Evolutionary conservation across 768 basidiomycete genomes (phyloP).

Genomic region (Russula sp.): DNA sequence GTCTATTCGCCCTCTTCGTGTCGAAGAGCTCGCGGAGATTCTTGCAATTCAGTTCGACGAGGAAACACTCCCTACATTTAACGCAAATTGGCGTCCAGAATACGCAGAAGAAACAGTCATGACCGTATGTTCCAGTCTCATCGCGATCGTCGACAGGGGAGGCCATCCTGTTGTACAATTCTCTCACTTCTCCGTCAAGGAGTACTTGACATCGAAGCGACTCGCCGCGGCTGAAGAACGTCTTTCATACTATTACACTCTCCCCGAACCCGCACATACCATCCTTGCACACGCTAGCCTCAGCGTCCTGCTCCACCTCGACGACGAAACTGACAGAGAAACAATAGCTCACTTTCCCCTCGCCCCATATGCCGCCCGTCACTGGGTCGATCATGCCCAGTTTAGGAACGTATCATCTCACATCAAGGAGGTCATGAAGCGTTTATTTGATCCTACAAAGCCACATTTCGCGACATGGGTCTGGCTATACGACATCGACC

Average conservation of each 20-base stretch:
- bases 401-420: background rate
- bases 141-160: background rate
- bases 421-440: background rate
- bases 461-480: background rate
- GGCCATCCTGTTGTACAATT: background rate
- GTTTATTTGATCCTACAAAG: background rate
- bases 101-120: too few relatives aligned
- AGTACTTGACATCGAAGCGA: constrained; percentile 7
- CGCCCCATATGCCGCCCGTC: background rate
- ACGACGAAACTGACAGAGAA: background rate
- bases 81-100: too few relatives aligned
- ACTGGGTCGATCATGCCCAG: background rate
- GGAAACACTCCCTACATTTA: too few relatives aligned
- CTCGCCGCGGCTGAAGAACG: background rate
- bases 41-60: too few relatives aligned
- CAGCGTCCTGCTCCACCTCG: background rate
- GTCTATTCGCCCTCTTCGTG: too few relatives aligned
- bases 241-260: constrained; percentile 8
- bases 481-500: background rate
- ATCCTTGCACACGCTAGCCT: background rate
- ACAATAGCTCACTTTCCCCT: background rate
- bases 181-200: background rate
- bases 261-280: background rate
- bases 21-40: too few relatives aligned
- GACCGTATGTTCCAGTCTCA: background rate